Evolutionary conservation across 345 rosid genomes (phyloP), one percentile per base, ranked within the genome.

Genomic region (Aquilaria malaccensis): DNA sequence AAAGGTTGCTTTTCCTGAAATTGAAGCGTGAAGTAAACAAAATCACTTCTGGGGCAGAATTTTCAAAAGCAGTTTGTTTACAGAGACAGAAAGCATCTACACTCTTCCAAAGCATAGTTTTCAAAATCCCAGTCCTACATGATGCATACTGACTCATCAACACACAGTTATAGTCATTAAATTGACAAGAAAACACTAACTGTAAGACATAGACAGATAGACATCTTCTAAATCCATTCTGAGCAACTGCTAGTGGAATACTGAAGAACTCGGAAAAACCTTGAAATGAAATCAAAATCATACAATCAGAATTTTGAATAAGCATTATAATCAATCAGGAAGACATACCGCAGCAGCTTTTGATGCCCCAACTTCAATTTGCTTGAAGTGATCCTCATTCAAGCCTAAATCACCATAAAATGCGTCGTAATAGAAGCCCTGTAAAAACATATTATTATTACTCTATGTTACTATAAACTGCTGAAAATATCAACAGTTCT

Each of bases 391-490:
- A 52, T 82, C 86, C n/a, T 86, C 97, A 52, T 84, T 95, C 75
- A 95, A 73, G 22, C 95, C 88, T 77, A 88, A 72, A 7, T 86
- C 95, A 37, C 88, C 94, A 69, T 95, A 95, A 82, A 79, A 86
- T 45, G 87, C 99, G 79, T 95, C 99, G 76, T 95, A 95, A 74
- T 86, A 95, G 77, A 95, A 95, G 51, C 99, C 99, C 97, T 94
- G 83, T 63, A 70, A 62, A 9, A 64, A 47, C 53, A 74, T 63
- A 55, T 58, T 43, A 56, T 31, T 41, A 70, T 43, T 37, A 37
- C 43, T 37, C 43, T 9, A 4, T 37, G 43, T 37, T 37, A 37
- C 43, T 3, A 37, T 37, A 37, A 37, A 37, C 43, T 4, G 43
- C 43, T 4, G 43, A 9, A 37, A 37, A 52, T 53, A 63, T 72